phyloP scores from a whole-genome alignment of 257 asterid species.

The Scutellaria minor region DNA sequence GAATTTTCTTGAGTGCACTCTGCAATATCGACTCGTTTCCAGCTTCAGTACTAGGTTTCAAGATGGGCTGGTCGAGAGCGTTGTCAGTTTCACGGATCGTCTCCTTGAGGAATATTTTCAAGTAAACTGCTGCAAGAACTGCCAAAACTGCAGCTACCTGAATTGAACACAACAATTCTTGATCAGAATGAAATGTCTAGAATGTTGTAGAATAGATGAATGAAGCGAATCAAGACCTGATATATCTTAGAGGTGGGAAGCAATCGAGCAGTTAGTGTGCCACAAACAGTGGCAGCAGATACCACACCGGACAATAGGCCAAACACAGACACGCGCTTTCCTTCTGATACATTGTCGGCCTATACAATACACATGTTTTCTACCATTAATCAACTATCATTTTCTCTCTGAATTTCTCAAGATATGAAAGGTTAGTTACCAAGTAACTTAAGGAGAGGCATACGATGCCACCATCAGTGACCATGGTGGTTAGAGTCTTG shows the following conservation, averaged over 20 bases:
- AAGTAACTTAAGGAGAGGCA: conserved; percentile 59
- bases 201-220: background rate
- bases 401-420: too few relatives aligned
- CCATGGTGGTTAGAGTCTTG: conserved; percentile 55
- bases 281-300: conserved; percentile 54
- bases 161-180: background rate
- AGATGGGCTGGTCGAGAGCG: conserved; percentile 35
- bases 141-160: conserved; percentile 56
- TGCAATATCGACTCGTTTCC: background rate
- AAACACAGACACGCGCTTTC: conserved; percentile 58
- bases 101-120: conserved; percentile 57
- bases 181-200: background rate
- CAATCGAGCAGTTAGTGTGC: conserved; percentile 56
- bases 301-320: conserved; percentile 57
- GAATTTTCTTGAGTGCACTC: background rate
- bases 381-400: background rate
- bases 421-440: conserved; percentile 34
- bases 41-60: conserved; percentile 21
- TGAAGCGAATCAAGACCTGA: conserved; percentile 39
- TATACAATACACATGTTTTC: background rate
- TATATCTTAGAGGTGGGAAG: conserved; percentile 54
- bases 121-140: conserved; percentile 51
- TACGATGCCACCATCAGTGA: conserved; percentile 52
- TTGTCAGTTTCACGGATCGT: conserved; percentile 18
- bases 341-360: conserved; percentile 63